Evolutionary conservation across 2,329 filamentous ascomycete species (phyloP).

Genomic region (Xylariaceae sp.): DNA sequence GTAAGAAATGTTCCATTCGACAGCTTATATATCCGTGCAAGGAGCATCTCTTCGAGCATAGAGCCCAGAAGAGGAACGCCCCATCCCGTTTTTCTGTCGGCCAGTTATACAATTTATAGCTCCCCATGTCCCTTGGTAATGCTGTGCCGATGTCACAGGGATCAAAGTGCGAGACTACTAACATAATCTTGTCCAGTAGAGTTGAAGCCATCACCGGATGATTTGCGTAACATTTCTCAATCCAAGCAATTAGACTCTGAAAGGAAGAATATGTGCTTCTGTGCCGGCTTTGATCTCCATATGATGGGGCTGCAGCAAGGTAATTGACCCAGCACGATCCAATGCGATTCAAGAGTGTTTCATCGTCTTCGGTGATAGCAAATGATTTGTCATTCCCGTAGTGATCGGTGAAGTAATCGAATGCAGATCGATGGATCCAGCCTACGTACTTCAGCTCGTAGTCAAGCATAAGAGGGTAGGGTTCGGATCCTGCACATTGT

Average conservation of each 20-base stretch:
- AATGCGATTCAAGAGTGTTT: neutral
- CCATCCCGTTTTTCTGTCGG: neutral
- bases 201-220: neutral
- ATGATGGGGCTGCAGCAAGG: neutral
- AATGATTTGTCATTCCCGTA: no score
- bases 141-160: accelerated
- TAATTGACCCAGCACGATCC: conserved; percentile 1
- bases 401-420: conserved; percentile 4
- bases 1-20: no score
- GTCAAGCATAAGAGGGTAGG: conserved; percentile 4
- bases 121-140: neutral
- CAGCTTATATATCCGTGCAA: no score
- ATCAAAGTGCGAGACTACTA: neutral
- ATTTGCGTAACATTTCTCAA: neutral
- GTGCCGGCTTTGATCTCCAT: no score
- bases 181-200: conserved; percentile 1
- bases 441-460: neutral
- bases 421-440: conserved; percentile 15
- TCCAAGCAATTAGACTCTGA: neutral
- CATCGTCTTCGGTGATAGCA: no score
- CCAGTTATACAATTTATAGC: neutral
- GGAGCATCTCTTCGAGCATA: no score
- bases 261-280: neutral
- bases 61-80: no score
- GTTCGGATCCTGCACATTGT: neutral